phyloP scores from a whole-genome alignment of 179 eudicot genomes.

The Drosera spatulata region DNA sequence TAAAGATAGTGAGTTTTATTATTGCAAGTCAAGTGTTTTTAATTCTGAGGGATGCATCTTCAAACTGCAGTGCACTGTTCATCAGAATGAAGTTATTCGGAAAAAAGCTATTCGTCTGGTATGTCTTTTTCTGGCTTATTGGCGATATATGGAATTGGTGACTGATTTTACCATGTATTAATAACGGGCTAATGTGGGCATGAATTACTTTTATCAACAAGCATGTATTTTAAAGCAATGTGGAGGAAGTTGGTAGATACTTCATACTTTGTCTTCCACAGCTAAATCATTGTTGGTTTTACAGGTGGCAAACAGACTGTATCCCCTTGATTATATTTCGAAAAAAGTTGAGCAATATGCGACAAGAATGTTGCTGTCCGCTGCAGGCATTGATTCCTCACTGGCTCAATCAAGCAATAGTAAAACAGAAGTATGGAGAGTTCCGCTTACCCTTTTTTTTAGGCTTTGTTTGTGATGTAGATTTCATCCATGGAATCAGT shows the following conservation, averaged over 20 bases:
- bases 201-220: neutral
- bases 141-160: neutral
- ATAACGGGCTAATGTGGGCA: too few species aligned
- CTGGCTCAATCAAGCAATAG: conserved; percentile 24
- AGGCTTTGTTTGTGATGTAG: neutral
- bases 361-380: conserved; percentile 63
- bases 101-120: conserved; percentile 94
- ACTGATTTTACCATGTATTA: too few species aligned
- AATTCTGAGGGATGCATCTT: conserved; percentile 11
- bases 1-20: neutral
- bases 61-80: conserved; percentile 79
- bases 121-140: conserved; percentile 12
- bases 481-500: too few species aligned
- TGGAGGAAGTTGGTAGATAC: neutral
- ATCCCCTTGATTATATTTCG: conserved; percentile 42
- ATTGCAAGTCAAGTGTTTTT: neutral
- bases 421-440: conserved; percentile 40
- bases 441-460: neutral
- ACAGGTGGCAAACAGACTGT: conserved; percentile 95
- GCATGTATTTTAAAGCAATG: neutral
- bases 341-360: conserved; percentile 77
- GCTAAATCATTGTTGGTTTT: conserved; percentile 2
- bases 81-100: conserved; percentile 79
- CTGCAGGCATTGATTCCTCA: conserved; percentile 41
- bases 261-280: neutral